Evolutionary conservation across 345 rosid species (phyloP), one percentile per base, ranked within the genome.

Genomic region (Brassica napus): DNA sequence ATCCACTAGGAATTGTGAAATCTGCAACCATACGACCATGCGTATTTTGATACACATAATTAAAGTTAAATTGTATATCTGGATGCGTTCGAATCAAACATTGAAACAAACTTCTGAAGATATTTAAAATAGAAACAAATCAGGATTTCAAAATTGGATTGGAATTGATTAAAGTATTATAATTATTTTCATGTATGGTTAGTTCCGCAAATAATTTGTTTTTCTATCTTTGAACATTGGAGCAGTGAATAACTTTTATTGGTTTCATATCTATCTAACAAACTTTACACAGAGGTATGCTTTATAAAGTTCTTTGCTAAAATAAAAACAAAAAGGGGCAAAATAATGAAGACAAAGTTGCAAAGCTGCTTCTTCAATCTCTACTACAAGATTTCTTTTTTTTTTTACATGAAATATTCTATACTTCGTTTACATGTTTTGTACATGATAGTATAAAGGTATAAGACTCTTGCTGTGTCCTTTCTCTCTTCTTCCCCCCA

Each of bases 331-430:
- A n/a, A 18, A 14, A 24, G n/a, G n/a, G 64, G 64, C 24, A 23
- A 58, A 28, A 8, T 2, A 62, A 14, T 18, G 18, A 35, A 5
- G 12, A 15, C 44, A 15, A 12, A 74, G 65, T 62, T 68, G 75
- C 49, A 74, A 69, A 74, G 57, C 49, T 69, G 71, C 52, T 69
- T 68, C 61, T 69, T 69, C 37, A 69, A 68, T 63, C 34, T 69
- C 79, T 80, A 62, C 75, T 16, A 63, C 61, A 74, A 52, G 57
- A 61, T 24, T 37, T 26, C n/a, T 60, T 68, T 73, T 73, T 18
- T 2, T 26, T 26, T 79, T 59, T 67, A 68, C 74, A 74, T 4
- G 24, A 67, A 44, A 73, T 2, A n/a, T 74, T 68, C 47, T 54
- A 72, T 15, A 61, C 4, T 49, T 55, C 55, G 24, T 63, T 49